Percentiles rank a stretch among this genome's conserved stretches.
Evolutionary conservation across 2,329 filamentous ascomycete genomes (phyloP).

Genomic region (Beauveria scarabaeidicola): DNA sequence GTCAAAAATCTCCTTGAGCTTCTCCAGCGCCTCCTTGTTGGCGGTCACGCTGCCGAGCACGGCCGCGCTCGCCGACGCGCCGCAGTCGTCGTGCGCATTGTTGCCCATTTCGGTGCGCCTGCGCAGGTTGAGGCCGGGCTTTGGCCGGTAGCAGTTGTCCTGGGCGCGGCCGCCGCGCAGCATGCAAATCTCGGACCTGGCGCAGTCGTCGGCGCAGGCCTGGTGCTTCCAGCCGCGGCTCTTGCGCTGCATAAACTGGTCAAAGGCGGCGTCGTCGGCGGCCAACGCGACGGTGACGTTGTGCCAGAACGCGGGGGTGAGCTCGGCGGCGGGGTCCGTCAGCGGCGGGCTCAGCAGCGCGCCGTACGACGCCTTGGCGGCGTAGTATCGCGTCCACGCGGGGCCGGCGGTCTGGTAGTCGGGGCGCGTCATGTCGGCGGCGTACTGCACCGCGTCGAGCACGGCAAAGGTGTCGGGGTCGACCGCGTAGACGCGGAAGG

Average conservation of each 20-base stretch:
- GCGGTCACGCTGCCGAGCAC: constrained; percentile 20
- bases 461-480: constrained; percentile 49
- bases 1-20: constrained; percentile 15
- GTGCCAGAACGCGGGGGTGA: constrained; percentile 53
- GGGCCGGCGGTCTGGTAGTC: constrained; percentile 37
- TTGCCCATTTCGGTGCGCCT: constrained; percentile 21
- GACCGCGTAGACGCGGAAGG: constrained; percentile 51
- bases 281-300: constrained; percentile 43
- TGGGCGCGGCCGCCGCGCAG: constrained; percentile 43
- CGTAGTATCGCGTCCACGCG: constrained; percentile 48
- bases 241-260: constrained; percentile 38
- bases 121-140: constrained; percentile 25
- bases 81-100: constrained; percentile 22
- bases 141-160: constrained; percentile 39
- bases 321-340: constrained; percentile 29
- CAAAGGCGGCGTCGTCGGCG: constrained; percentile 32
- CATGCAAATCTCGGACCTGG: constrained; percentile 38
- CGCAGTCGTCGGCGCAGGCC: constrained; percentile 35
- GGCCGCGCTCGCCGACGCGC: constrained; percentile 20
- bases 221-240: constrained; percentile 35
- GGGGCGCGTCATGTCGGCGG: constrained; percentile 40
- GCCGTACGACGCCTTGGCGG: constrained; percentile 46
- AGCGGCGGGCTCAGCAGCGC: constrained; percentile 33
- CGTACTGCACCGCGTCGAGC: constrained; percentile 45
- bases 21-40: constrained; percentile 18